These are phyloP conservation scores for Hypoxylon sp. DNA, from an alignment of 2,329 filamentous ascomycete genomes.

Conservation along the genomic window DNA sequence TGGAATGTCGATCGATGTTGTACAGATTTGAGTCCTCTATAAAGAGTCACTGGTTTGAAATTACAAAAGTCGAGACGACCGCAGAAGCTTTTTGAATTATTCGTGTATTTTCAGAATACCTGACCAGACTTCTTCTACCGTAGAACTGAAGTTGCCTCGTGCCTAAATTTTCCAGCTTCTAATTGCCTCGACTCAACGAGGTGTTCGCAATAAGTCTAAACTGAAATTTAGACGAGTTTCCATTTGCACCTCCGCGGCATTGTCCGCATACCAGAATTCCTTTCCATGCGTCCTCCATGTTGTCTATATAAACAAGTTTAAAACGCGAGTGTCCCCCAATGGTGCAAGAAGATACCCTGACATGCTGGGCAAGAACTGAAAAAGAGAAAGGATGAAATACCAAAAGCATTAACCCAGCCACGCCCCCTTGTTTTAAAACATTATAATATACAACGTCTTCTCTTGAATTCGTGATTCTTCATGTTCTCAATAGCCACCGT, in stretches of 20 bases:
- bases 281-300: slow-evolving; percentile 16
- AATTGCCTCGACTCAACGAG: slow-evolving; percentile 8
- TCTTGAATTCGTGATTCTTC: slow-evolving; percentile 35
- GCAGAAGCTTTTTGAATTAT: slow-evolving; percentile 12
- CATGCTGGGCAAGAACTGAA: slow-evolving; percentile 13
- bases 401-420: slow-evolving; percentile 8
- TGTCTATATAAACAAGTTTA: slow-evolving; percentile 26
- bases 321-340: not conserved
- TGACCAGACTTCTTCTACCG: slow-evolving; percentile 14
- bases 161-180: slow-evolving; percentile 20
- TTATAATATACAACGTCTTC: slow-evolving; percentile 43
- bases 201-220: slow-evolving; percentile 18
- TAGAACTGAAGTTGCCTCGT: slow-evolving; percentile 20
- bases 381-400: slow-evolving; percentile 16
- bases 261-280: slow-evolving; percentile 23
- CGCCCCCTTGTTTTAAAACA: slow-evolving; percentile 29
- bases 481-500: slow-evolving; percentile 53
- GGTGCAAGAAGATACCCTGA: slow-evolving; percentile 4
- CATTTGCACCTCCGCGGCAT: slow-evolving; percentile 17
- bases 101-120: slow-evolving; percentile 35
- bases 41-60: not conserved
- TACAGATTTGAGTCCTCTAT: not conserved
- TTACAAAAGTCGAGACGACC: not conserved
- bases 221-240: slow-evolving; percentile 28
- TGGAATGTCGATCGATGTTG: not conserved